These are phyloP conservation scores for Amanita jacksonii DNA, from an alignment of 768 basidiomycete species.

Conservation along the genomic window DNA sequence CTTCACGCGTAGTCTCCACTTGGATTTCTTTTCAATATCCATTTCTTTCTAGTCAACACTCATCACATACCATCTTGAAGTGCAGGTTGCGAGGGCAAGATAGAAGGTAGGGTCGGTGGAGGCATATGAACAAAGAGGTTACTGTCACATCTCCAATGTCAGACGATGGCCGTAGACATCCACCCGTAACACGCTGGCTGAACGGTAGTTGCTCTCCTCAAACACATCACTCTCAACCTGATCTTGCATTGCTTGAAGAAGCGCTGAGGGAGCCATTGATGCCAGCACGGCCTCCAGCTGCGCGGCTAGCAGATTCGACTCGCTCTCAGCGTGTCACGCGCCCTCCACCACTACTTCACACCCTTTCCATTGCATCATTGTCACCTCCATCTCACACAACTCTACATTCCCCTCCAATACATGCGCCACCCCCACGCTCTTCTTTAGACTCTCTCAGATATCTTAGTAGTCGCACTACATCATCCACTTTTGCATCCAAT, in stretches of 20 bases:
- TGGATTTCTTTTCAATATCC: neutral
- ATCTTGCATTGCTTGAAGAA: constrained; percentile 32
- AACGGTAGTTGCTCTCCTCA: constrained; percentile 19
- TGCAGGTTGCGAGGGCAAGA: constrained; percentile 40
- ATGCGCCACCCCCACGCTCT: constrained; percentile 32
- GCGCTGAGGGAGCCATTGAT: constrained; percentile 35
- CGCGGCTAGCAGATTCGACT: constrained; percentile 30
- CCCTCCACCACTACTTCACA: constrained; percentile 45
- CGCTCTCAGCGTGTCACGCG: constrained; percentile 23
- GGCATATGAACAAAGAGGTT: constrained; percentile 3
- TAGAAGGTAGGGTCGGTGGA: constrained; percentile 29
- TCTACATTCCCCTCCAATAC: constrained; percentile 20
- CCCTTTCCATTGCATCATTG: constrained; percentile 54
- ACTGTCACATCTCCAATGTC: constrained; percentile 1
- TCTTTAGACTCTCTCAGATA: constrained; percentile 39
- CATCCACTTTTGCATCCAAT: neutral
- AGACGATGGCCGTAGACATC: neutral
- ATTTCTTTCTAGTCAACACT: neutral
- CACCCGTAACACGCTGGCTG: constrained; percentile 37
- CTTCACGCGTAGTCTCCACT: constrained; percentile 48
- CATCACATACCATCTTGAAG: constrained; percentile 37
- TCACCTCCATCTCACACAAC: constrained; percentile 26
- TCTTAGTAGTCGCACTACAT: neutral
- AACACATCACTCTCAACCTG: constrained; percentile 21
- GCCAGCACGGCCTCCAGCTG: constrained; percentile 30